phyloP scores from a whole-genome alignment of 495 filamentous ascomycete species.

The Talaromyces proteolyticus region DNA sequence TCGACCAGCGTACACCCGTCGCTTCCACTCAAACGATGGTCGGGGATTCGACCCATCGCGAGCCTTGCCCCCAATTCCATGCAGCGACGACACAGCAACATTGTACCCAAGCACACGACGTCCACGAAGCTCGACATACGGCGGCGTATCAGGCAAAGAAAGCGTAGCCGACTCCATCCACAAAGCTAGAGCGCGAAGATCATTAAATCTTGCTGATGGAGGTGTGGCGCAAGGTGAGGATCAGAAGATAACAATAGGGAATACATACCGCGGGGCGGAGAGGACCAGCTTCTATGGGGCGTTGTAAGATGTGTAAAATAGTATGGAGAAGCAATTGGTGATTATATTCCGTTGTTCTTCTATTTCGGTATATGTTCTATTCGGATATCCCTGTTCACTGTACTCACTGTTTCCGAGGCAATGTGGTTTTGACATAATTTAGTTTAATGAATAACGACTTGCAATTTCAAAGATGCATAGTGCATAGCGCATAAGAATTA shows the following conservation, averaged over 20 bases:
- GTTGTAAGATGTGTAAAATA: too few relatives aligned
- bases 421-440: too few relatives aligned
- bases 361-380: too few relatives aligned
- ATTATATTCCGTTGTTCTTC: too few relatives aligned
- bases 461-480: too few relatives aligned
- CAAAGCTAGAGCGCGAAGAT: slow-evolving; percentile 9
- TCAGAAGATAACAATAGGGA: slow-evolving; percentile 3
- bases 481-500: too few relatives aligned
- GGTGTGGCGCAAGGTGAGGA: slow-evolving; percentile 15
- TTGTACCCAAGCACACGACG: slow-evolving; percentile 32
- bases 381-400: too few relatives aligned
- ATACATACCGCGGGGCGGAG: slow-evolving; percentile 29
- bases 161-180: neutral
- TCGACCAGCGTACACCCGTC: slow-evolving; percentile 12
- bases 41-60: slow-evolving; percentile 17
- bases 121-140: slow-evolving; percentile 29
- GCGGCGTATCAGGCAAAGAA: slow-evolving; percentile 7
- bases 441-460: too few relatives aligned
- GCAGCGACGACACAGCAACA: slow-evolving; percentile 27
- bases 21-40: slow-evolving; percentile 10
- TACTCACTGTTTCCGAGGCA: too few relatives aligned
- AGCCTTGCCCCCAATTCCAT: slow-evolving; percentile 13
- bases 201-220: slow-evolving; percentile 19
- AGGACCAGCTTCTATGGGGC: slow-evolving; percentile 27
- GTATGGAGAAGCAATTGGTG: too few relatives aligned